phyloP scores from a whole-genome alignment of 2,329 filamentous ascomycete species.

The Cyphellophora europaea region DNA sequence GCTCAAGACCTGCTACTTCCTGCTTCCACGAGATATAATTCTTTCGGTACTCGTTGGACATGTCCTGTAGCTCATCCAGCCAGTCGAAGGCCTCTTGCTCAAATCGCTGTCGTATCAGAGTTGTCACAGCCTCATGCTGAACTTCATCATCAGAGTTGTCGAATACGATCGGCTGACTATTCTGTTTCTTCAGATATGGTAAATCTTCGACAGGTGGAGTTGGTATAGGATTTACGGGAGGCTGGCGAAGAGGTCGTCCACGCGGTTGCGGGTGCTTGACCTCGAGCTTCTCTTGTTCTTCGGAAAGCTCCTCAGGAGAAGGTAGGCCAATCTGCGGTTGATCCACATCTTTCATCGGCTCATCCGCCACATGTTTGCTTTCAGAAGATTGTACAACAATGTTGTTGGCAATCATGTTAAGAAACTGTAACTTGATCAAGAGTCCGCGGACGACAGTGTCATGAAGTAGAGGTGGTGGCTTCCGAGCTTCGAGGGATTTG shows the following conservation, averaged over 20 bases:
- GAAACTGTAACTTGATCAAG: slow-evolving; percentile 33
- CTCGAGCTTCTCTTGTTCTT: slow-evolving; percentile 17
- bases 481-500: slow-evolving; percentile 29
- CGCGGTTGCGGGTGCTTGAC: slow-evolving; percentile 10
- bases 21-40: slow-evolving; percentile 37
- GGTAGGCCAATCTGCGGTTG: slow-evolving; percentile 12
- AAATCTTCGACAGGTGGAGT: slow-evolving; percentile 32
- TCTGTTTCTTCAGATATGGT: slow-evolving; percentile 34
- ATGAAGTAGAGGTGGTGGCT: slow-evolving; percentile 32
- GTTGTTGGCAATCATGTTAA: slow-evolving; percentile 32
- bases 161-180: slow-evolving; percentile 35
- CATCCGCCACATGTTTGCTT: neutral
- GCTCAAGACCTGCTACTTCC: slow-evolving; percentile 32
- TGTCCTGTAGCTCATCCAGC: slow-evolving; percentile 28
- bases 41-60: slow-evolving; percentile 30
- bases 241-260: slow-evolving; percentile 16
- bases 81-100: slow-evolving; percentile 28
- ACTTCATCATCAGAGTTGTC: slow-evolving; percentile 34
- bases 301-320: slow-evolving; percentile 14
- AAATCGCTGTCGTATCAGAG: slow-evolving; percentile 28
- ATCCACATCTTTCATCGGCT: slow-evolving; percentile 1
- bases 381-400: slow-evolving; percentile 10
- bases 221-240: slow-evolving; percentile 19
- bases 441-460: slow-evolving; percentile 31
- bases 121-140: slow-evolving; percentile 29